Evolutionary conservation across 257 asterid species (phyloP), one percentile per base, ranked within the genome.

Genomic region (Solanum etuberosum): DNA sequence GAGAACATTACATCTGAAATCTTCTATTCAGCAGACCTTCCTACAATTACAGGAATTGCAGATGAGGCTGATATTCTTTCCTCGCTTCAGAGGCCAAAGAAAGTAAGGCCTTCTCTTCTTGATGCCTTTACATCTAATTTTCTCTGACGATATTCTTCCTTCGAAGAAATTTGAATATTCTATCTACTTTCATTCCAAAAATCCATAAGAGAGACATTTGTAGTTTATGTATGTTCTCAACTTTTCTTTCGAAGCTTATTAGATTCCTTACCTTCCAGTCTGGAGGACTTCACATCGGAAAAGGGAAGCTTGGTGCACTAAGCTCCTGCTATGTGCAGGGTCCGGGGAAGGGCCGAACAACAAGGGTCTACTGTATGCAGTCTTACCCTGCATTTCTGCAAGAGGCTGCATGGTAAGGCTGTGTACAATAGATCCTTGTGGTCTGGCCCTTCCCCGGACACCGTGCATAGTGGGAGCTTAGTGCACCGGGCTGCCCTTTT

Each of bases 41-140:
- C 98, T 54, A 94, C 98, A 40, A 95, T 97, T 88, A 91, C 97
- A 42, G 98, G 99, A 81, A 97, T 97, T 85, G 90, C 95, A 37
- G 99, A 97, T 86, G 99, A 97, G 91, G 99, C 98, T 89, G 99
- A 95, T 88, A 92, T 95, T 91, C 99, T 97, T 89, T 93, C 99
- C 87, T 95, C 99, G 3, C 99, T 97, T 86, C 99, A 97, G 86
- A 93, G 98, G 61, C 99, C 99, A 59, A 97, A 97, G 93, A 95
- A 97, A 91, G 99, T 95, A 93, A 90, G 94, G 61, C 85, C 40
- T 86, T 68, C 71, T 86, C 72, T 65, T 57, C 77, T 89, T 27
- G 76, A 51, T 72, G 51, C 61, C 82, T 76, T 38, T 78, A 67
- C 43, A 70, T 86, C 54, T 34, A 72, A 16, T 34, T 78, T 70